Base-by-base conservation (phyloP, 345 rosid genomes). In the Salix arbutifolia region DNA sequence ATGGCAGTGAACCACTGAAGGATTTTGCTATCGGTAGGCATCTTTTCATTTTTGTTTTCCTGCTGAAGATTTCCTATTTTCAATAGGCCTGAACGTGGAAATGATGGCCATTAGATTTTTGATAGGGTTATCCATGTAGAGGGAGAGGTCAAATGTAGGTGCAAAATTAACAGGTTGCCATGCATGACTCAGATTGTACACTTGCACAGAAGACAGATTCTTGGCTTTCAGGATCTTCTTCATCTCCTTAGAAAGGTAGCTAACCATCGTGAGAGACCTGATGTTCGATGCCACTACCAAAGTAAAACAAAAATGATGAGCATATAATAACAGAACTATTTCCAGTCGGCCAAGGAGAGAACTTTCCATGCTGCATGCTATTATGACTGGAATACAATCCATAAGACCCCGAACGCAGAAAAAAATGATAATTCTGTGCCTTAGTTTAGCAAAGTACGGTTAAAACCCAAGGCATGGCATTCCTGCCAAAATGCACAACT, bases 1-100 rank as follows among this genome's bases (percentile, higher is more conserved):
- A 83, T 69, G 84, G 89, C 78, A 74, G 82, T 58, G 94, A 90
- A 72, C 86, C 86, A 9, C 75, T 84, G 73, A 90, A 84, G 81
- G 97, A 92, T 80, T 86, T 86, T 67, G 82, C 81, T 67, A 76
- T 86, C 8, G 93, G 97, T 90, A 84, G 84, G 87, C 70, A 58
- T 65, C 48, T 25, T 35, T 42, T 74, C 62, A 33, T 37, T 71
- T 72, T 21, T 67, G 5, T 67, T 9, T 66, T 58, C 37, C 18
- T 69, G 10, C 65, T 2, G 2, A 65, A 62, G 46, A 37, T 69
- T 58, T 44, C 37, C 5, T 33, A 4, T 26, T 74, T 73, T 28
- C 14, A 48, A 46, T 13, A 72, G 30, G 31, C 67, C 53, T 65
- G 5, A 30, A 19, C 60, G 31, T n/a, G 8, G 44, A 58, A 60